These are phyloP conservation scores for Malassezia slooffiae DNA, from an alignment of 1,284 basidiomycete species.

Conservation along the genomic window DNA sequence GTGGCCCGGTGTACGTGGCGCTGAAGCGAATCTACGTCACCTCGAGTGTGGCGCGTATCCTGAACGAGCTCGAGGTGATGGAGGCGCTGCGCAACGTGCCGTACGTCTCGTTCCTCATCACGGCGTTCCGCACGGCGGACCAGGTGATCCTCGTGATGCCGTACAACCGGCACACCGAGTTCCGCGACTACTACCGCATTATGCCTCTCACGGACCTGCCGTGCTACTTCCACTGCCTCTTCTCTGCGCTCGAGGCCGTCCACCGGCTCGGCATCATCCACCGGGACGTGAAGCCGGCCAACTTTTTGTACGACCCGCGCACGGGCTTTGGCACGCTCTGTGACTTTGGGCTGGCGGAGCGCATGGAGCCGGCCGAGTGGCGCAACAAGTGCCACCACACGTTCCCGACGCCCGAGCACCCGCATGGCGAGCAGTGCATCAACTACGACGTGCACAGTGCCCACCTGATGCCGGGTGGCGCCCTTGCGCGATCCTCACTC, in stretches of 20 bases:
- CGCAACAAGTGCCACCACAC: slow-evolving; percentile 43
- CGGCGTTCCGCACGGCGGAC: slow-evolving; percentile 79
- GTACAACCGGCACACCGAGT: slow-evolving; percentile 82
- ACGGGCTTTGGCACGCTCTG: slow-evolving; percentile 76
- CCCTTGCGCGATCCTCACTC: slow-evolving; percentile 47
- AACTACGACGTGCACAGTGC: slow-evolving; percentile 30
- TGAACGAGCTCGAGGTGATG: slow-evolving; percentile 90
- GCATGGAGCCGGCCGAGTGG: slow-evolving; percentile 39
- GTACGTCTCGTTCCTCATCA: slow-evolving; percentile 62
- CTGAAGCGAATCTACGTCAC: slow-evolving; percentile 96
- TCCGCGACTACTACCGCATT: slow-evolving; percentile 65
- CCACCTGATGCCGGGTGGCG: slow-evolving; percentile 35
- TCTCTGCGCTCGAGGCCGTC: slow-evolving; percentile 77
- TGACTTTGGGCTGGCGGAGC: slow-evolving; percentile 69
- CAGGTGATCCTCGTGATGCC: slow-evolving; percentile 93
- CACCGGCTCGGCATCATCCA: slow-evolving; percentile 84
- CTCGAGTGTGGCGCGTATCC: slow-evolving; percentile 78
- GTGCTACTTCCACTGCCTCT: slow-evolving; percentile 79
- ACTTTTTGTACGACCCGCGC: slow-evolving; percentile 84
- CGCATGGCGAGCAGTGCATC: slow-evolving; percentile 32
- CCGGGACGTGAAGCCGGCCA: slow-evolving; percentile 95
- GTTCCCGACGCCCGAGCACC: slow-evolving; percentile 25
- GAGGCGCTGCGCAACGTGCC: slow-evolving; percentile 54
- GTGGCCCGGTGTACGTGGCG: slow-evolving; percentile 62
- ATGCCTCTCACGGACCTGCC: slow-evolving; percentile 67